Evolutionary conservation across 176 grass and related monocot genomes (phyloP), one percentile per base, ranked within the genome.

Genomic region (Paspalum notatum): DNA sequence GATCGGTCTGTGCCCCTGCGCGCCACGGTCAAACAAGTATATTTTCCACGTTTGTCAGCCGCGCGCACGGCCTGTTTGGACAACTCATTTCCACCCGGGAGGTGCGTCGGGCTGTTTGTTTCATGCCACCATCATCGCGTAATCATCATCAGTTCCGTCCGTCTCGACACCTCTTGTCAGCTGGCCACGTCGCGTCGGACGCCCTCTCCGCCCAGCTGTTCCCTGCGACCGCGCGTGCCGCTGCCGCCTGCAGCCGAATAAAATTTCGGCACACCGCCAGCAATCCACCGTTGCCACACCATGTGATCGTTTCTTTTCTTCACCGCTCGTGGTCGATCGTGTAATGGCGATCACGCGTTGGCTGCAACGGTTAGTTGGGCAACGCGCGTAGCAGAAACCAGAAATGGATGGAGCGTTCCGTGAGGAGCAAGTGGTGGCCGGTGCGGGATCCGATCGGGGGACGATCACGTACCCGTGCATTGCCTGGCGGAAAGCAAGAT

Each of bases 81-180:
- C 74, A 88, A 80, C 80, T 66, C 57, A 73, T 66, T 40, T 22
- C 18, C 11, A 9, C n/a, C n/a, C n/a, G n/a, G n/a, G n/a, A n/a
- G n/a, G n/a, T n/a, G n/a, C n/a, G n/a, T n/a, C n/a, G n/a, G n/a
- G n/a, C 0, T 8, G 20, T 25, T 72, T 66, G 8, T 57, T 72
- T 66, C n/a, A 42, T 72, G 18, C 26, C 14, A 78, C 20, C 14
- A 78, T 87, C 54, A 78, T 83, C 26, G 48, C 57, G 6, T 49
- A 83, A 83, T 83, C 49, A 73, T 66, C 74, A 22, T 70, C 74
- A 8, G 18, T 71, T 64, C 56, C 3, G 32, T 14, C 40, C 7
- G 18, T 72, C 79, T 25, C 4, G 25, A 72, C 66, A 62, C n/a
- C n/a, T 72, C 79, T 40, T 6, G 48, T 71, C 73, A 44, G 17